Evolutionary conservation across 1,284 basidiomycete genomes (phyloP), one percentile per base, ranked within the genome.

Genomic region (Prillingera fragicola): DNA sequence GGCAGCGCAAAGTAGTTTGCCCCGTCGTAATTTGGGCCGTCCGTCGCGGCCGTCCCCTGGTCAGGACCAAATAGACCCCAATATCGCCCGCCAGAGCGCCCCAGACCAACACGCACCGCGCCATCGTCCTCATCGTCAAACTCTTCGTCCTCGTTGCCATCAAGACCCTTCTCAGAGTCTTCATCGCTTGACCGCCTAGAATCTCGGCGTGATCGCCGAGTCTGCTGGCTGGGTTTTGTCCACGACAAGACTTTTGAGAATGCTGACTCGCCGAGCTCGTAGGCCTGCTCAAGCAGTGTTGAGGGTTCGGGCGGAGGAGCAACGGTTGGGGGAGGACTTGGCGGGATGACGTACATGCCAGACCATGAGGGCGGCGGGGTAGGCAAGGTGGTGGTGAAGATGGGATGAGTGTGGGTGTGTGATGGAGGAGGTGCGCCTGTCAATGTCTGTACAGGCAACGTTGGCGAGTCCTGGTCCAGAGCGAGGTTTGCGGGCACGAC

Each of bases 81-180:
- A 26, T 57, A 62, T n/a, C 50, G 45, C 1, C 54, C 55, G 9
- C 49, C 46, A 12, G 41, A 36, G 24, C 32, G 27, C 4, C 43
- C 31, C 9, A 39, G 29, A 21, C 41, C 46, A 5, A 45, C 29
- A 12, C 40, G 32, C 15, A 17, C 27, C 27, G 28, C 26, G 32
- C 25, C 33, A n/a, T 38, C 38, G n/a, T 45, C 32, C 18, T 52
- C 46, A 24, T 46, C 51, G 15, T 60, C 58, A 27, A 43, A 45
- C 4, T 52, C 52, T 9, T 59, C 55, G 12, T 55, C 57, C 17
- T 63, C 61, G 18, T 55, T 55, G 5, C 53, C 58, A n/a, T 58
- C 61, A 25, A 67, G 33, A 0, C 67, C 68, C 41, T 67, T 67
- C 41, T 71, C 69, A 18, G 62, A 65, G 35, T 69, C 63, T 10